Evolutionary conservation across 345 rosid species (phyloP).

Genomic region (Pistacia atlantica): DNA sequence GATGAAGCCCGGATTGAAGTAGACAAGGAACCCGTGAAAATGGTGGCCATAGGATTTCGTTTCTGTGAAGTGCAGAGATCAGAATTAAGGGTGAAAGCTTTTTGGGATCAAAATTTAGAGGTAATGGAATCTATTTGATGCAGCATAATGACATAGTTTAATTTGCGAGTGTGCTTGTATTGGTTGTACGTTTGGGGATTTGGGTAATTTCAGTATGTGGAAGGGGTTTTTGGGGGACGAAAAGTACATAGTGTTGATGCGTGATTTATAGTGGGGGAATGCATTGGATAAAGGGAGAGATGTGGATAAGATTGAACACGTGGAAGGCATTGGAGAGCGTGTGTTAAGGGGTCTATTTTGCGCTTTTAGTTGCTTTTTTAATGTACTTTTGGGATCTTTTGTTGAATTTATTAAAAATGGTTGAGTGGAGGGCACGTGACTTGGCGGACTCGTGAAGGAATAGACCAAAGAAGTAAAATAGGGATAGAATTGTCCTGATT

Average conservation of each 20-base stretch:
- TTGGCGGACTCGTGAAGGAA: not conserved
- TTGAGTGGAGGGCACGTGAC: constrained; percentile 2
- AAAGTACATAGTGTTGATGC: not conserved
- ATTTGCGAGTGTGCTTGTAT: not conserved
- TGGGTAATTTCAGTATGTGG: rapidly evolving
- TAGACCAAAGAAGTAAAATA: too few relatives aligned
- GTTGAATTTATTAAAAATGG: not conserved
- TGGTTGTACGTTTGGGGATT: not conserved
- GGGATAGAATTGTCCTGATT: too few relatives aligned
- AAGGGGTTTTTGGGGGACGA: not conserved
- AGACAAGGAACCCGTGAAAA: constrained; percentile 8
- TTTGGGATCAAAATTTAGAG: not conserved
- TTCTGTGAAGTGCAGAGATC: not conserved
- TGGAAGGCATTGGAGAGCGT: not conserved
- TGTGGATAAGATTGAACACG: constrained; percentile 13
- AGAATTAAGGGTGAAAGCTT: not conserved
- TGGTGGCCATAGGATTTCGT: not conserved
- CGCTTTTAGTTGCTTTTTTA: constrained; percentile 1
- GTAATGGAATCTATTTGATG: not conserved
- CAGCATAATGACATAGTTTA: not conserved
- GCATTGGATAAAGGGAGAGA: not conserved
- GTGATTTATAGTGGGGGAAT: not conserved
- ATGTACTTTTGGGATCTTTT: not conserved
- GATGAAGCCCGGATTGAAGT: constrained; percentile 16
- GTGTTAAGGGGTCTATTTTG: not conserved